These are phyloP conservation scores for Penicillium herquei DNA, from an alignment of 495 filamentous ascomycete genomes.

Conservation along the genomic window DNA sequence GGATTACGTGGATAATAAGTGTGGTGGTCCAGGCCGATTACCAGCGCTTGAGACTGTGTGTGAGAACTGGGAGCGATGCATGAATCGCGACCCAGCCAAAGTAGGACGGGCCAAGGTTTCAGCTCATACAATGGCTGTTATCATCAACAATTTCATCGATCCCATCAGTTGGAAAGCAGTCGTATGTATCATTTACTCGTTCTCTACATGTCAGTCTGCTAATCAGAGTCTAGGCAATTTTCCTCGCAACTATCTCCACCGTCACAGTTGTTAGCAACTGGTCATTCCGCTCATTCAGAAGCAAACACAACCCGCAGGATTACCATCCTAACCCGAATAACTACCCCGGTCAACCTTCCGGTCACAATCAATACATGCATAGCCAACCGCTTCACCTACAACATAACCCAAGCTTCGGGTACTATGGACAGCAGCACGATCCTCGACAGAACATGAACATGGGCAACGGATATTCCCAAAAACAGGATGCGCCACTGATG, in stretches of 20 bases:
- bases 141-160: constrained; percentile 71
- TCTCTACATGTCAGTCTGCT: constrained; percentile 9
- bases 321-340: constrained; percentile 21
- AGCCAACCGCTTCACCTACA: constrained; percentile 25
- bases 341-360: constrained; percentile 22
- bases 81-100: constrained; percentile 68
- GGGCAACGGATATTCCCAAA: constrained; percentile 17
- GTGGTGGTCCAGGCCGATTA: constrained; percentile 56
- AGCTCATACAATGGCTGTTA: constrained; percentile 78
- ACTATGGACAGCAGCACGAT: constrained; percentile 22
- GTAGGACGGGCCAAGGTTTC: constrained; percentile 66
- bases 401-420: constrained; percentile 26
- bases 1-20: constrained; percentile 71
- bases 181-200: constrained; percentile 38
- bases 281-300: constrained; percentile 47
- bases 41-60: constrained; percentile 75
- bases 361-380: constrained; percentile 26
- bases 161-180: constrained; percentile 72
- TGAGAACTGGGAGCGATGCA: constrained; percentile 78
- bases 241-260: constrained; percentile 43
- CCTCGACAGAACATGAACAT: constrained; percentile 8
- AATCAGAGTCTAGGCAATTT: constrained; percentile 32
- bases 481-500: constrained; percentile 33
- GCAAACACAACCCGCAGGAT: constrained; percentile 33
- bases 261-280: constrained; percentile 47